phyloP scores from a whole-genome alignment of 495 filamentous ascomycete species.

The Xylaria scruposa region DNA sequence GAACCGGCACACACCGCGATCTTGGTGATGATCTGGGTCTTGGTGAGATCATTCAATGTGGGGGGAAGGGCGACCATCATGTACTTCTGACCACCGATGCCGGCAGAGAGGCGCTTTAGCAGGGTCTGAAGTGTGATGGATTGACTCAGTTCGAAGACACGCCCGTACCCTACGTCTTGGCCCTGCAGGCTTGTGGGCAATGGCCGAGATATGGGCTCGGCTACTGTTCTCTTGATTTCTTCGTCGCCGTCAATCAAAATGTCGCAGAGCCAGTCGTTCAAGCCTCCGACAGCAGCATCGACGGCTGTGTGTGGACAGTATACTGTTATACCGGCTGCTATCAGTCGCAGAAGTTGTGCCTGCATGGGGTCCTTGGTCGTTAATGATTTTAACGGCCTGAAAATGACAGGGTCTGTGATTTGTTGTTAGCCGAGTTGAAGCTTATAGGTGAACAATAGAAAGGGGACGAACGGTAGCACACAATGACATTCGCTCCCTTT shows the following conservation, averaged over 20 bases:
- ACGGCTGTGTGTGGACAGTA: conserved; percentile 96
- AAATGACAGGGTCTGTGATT: conserved; percentile 87
- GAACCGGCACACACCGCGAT: conserved; percentile 83
- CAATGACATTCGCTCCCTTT: conserved; percentile 74
- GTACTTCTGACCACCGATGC: conserved; percentile 45
- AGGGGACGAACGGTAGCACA: conserved; percentile 79
- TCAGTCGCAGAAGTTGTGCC: conserved; percentile 78
- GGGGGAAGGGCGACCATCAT: conserved; percentile 51
- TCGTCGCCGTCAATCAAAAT: conserved; percentile 62
- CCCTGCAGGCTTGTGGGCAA: conserved; percentile 61
- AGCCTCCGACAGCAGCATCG: conserved; percentile 83
- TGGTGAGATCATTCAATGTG: conserved; percentile 30
- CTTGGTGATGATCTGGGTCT: conserved; percentile 56
- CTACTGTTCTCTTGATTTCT: conserved; percentile 43
- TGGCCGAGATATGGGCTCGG: conserved; percentile 44
- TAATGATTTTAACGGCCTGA: conserved; percentile 85
- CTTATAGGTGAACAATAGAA: conserved; percentile 6
- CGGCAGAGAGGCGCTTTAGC: conserved; percentile 56
- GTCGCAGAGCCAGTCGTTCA: conserved; percentile 95
- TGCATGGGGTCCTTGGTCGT: conserved; percentile 87
- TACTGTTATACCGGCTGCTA: conserved; percentile 89
- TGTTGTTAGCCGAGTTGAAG: conserved; percentile 16
- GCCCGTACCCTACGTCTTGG: conserved; percentile 72
- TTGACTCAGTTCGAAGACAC: conserved; percentile 67
- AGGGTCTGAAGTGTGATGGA: conserved; percentile 66